These are phyloP conservation scores for Candida pseudocylindracea DNA, from an alignment of 1,139 yeast species.

Conservation along the genomic window DNA sequence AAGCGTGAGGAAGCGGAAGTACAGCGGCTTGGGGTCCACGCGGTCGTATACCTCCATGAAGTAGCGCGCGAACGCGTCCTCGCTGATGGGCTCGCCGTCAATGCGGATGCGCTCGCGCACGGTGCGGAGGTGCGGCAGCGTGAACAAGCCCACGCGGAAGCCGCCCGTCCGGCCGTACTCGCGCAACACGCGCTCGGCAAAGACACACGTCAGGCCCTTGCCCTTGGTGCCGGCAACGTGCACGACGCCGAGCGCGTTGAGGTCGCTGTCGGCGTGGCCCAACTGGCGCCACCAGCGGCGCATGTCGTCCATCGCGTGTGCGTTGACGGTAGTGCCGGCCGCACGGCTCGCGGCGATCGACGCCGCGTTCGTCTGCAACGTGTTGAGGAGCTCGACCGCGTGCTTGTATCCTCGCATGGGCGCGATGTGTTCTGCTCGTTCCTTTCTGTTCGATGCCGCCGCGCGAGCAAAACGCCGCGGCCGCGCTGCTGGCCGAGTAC, in stretches of 20 bases:
- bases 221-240: conserved; percentile 98
- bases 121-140: conserved; percentile 87
- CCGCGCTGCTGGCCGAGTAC: too few species aligned
- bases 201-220: conserved; percentile 95
- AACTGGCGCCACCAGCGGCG: too few species aligned
- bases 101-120: conserved; percentile 86
- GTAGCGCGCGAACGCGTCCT: conserved; percentile 61
- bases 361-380: conserved; percentile 1
- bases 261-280: conserved; percentile 13
- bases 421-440: too few species aligned
- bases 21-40: conserved; percentile 68
- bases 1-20: conserved; percentile 76
- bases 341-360: conserved; percentile 1
- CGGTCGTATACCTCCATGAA: conserved; percentile 90
- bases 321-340: background rate
- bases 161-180: conserved; percentile 24
- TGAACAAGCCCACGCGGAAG: conserved; percentile 63
- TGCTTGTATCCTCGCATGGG: background rate
- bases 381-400: conserved; percentile 1
- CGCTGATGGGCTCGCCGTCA: conserved; percentile 68
- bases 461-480: too few species aligned
- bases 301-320: too few species aligned
- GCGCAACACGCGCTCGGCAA: conserved; percentile 55
- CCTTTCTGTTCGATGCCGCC: too few species aligned
- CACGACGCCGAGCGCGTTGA: conserved; percentile 53